Evolutionary conservation across 2,329 filamentous ascomycete genomes (phyloP).

Genomic region (Beauveria sp.): DNA sequence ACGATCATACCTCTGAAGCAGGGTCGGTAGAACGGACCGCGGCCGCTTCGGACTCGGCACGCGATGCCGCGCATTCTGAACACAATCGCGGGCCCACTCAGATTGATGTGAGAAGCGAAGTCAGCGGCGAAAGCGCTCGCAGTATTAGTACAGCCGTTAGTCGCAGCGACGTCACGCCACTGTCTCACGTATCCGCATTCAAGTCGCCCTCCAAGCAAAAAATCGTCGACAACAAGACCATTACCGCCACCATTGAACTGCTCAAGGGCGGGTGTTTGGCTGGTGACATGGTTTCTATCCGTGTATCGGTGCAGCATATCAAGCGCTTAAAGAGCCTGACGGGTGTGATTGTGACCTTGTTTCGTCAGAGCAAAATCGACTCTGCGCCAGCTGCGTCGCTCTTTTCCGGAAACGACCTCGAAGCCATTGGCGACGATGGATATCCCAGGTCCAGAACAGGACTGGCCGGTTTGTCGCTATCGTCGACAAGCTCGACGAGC

Average conservation of each 20-base stretch:
- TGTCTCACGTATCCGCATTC: constrained; percentile 24
- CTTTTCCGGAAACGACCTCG: constrained; percentile 45
- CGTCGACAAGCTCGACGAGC: constrained; percentile 78
- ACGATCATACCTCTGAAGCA: constrained; percentile 27
- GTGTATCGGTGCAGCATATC: constrained; percentile 77
- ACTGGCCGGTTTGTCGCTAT: constrained; percentile 76
- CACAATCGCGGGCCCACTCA: constrained; percentile 33
- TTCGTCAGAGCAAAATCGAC: constrained; percentile 85
- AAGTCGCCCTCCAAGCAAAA: constrained; percentile 31
- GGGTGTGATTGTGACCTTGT: constrained; percentile 87
- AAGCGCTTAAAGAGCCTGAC: constrained; percentile 86
- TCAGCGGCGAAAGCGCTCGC: constrained; percentile 61
- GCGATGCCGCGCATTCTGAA: constrained; percentile 25
- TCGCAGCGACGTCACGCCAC: constrained; percentile 34
- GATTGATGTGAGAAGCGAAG: constrained; percentile 56
- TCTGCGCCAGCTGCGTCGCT: constrained; percentile 51
- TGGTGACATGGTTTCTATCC: constrained; percentile 74
- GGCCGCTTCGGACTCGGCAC: constrained; percentile 31
- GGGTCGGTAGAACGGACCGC: constrained; percentile 33
- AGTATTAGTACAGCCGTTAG: constrained; percentile 60
- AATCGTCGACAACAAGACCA: constrained; percentile 61
- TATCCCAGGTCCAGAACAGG: constrained; percentile 84
- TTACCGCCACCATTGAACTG: constrained; percentile 79
- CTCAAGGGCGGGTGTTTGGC: constrained; percentile 76
- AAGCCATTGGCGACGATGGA: constrained; percentile 63